Evolutionary conservation across 805 yeast genomes (phyloP).

Genomic region (Myxozyma mucilagina): DNA sequence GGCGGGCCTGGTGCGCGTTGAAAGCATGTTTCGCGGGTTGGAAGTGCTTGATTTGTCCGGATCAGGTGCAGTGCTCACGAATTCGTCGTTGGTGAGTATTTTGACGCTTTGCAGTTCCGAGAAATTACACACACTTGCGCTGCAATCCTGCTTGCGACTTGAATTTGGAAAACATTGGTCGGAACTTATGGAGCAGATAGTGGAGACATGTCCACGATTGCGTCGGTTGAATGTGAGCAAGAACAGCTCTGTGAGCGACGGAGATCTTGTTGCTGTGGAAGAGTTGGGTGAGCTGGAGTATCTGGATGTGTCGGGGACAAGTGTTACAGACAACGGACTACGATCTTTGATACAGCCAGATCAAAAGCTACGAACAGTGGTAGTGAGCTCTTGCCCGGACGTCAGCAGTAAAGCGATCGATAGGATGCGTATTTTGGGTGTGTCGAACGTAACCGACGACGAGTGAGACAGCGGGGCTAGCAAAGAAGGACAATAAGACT

Average conservation of each 20-base stretch:
- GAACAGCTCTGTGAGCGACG: constrained; percentile 21
- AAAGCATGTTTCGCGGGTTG: constrained; percentile 16
- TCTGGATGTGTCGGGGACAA: constrained; percentile 20
- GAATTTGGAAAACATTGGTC: constrained; percentile 22
- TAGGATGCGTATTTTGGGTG: constrained; percentile 5
- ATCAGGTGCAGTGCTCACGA: constrained; percentile 22
- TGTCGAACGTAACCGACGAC: not conserved
- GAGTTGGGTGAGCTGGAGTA: constrained; percentile 9
- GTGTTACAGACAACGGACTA: constrained; percentile 20
- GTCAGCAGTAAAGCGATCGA: constrained; percentile 10
- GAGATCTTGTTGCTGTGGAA: constrained; percentile 15
- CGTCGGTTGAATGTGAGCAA: constrained; percentile 15
- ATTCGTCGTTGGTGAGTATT: constrained; percentile 6
- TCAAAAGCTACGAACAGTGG: constrained; percentile 1
- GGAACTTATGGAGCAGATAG: constrained; percentile 21
- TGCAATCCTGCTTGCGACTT: constrained; percentile 13
- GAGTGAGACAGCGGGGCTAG: not conserved
- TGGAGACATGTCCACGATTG: constrained; percentile 12
- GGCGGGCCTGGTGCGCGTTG: constrained; percentile 6
- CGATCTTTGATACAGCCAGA: not conserved
- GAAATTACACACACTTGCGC: constrained; percentile 3
- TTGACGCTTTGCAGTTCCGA: constrained; percentile 6
- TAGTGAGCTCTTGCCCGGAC: constrained; percentile 15
- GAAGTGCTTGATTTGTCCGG: constrained; percentile 18
- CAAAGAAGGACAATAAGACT: too few relatives aligned